Conservation (phyloP, 768 basidiomycete genomes). For the Boletus speciosus region DNA sequence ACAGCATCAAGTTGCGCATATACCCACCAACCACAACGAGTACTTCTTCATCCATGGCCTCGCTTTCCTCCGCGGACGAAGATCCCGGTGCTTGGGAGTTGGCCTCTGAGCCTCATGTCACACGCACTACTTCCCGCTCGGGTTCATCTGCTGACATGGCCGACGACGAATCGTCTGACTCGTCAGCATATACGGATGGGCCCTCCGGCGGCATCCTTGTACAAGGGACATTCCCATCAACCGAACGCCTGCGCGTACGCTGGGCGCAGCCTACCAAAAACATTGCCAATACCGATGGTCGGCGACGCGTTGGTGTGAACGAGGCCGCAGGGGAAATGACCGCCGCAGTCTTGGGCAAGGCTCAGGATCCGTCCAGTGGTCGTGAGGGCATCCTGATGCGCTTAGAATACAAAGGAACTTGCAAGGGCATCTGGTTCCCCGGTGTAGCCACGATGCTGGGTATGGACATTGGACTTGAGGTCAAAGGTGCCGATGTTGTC, state of each 20-base stretch:
- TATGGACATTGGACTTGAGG: conserved; percentile 68
- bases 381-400: conserved; percentile 58
- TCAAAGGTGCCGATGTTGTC: conserved; percentile 62
- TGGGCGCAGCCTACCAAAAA: conserved; percentile 68
- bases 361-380: conserved; percentile 34
- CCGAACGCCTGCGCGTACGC: conserved; percentile 70
- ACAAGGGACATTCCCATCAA: conserved; percentile 75
- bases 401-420: conserved; percentile 68
- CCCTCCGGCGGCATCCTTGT: conserved; percentile 61
- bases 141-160: conserved; percentile 69
- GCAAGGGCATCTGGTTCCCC: conserved; percentile 77
- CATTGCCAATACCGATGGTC: conserved; percentile 46
- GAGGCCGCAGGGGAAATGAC: conserved; percentile 67
- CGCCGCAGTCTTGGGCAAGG: conserved; percentile 54
- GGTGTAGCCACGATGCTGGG: conserved; percentile 81
- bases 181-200: conserved; percentile 46
- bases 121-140: conserved; percentile 51
- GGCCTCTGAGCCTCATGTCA: conserved; percentile 72
- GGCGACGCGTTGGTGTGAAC: conserved; percentile 66
- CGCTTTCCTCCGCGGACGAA: conserved; percentile 72
- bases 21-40: conserved; percentile 56
- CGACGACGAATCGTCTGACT: conserved; percentile 80
- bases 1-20: conserved; percentile 70
- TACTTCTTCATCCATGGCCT: conserved; percentile 60
- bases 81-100: conserved; percentile 70